Percentiles rank a stretch among this genome's conserved stretches.
Conservation (phyloP, 306 rosid genomes). For the Trifolium dubium region DNA sequence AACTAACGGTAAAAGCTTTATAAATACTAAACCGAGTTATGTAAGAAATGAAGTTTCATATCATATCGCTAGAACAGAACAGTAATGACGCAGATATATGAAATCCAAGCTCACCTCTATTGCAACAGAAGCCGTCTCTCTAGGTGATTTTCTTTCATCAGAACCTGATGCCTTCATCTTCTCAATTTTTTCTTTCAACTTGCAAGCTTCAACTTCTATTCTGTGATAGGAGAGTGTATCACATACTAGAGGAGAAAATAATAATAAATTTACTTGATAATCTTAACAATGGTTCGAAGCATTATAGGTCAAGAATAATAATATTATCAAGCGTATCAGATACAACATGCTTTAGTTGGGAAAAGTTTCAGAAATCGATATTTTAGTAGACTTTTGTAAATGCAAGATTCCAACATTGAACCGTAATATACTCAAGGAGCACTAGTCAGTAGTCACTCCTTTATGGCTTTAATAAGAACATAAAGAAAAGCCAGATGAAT, state of each 20-base stretch:
- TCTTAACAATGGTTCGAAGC: constrained; percentile 20
- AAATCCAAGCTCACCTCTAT: constrained; percentile 52
- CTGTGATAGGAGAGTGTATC: constrained; percentile 62
- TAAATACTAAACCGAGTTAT: too few relatives aligned
- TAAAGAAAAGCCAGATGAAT: too few relatives aligned
- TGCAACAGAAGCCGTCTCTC: constrained; percentile 39
- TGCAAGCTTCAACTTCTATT: constrained; percentile 78
- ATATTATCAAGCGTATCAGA: neutral
- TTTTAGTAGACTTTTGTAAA: too few relatives aligned
- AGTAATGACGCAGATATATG: too few relatives aligned
- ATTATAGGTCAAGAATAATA: constrained; percentile 35
- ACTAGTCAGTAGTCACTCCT: too few relatives aligned
- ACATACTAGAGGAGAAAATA: constrained; percentile 39
- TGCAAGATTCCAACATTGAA: too few relatives aligned
- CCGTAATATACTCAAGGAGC: too few relatives aligned
- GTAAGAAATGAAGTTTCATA: too few relatives aligned
- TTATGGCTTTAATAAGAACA: too few relatives aligned
- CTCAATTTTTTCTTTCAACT: constrained; percentile 67
- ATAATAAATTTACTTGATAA: constrained; percentile 6
- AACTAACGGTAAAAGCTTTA: neutral
- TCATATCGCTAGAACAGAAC: too few relatives aligned
- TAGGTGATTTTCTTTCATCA: constrained; percentile 46
- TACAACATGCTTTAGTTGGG: too few relatives aligned
- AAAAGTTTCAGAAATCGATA: too few relatives aligned
- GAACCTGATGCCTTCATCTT: constrained; percentile 46